Evolutionary conservation across 495 filamentous ascomycete genomes (phyloP).

Genomic region (Penicillium coprophilum): DNA sequence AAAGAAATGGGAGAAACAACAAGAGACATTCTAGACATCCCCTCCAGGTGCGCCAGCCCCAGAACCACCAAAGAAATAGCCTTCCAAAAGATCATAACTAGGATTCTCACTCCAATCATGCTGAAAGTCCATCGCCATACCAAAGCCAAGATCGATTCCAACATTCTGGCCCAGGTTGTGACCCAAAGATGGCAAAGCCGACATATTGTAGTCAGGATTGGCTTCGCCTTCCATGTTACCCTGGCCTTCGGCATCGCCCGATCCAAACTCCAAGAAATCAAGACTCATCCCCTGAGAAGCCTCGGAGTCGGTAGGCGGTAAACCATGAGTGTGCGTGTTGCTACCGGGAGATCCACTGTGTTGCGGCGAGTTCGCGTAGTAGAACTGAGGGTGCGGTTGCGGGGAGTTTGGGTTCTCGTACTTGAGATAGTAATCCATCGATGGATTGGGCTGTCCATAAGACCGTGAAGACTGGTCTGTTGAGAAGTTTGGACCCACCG

Average conservation of each 20-base stretch:
- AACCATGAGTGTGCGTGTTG: constrained; percentile 19
- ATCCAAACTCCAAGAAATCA: constrained; percentile 44
- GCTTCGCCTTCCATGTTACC: constrained; percentile 30
- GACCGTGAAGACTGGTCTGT: constrained; percentile 29
- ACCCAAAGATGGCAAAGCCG: constrained; percentile 30
- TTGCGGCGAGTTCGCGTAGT: constrained; percentile 43
- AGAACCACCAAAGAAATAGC: constrained; percentile 80
- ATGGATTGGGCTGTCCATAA: constrained; percentile 34
- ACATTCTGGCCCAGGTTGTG: constrained; percentile 44
- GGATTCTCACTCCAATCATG: constrained; percentile 79
- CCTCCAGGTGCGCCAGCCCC: constrained; percentile 35
- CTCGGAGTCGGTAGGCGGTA: constrained; percentile 30
- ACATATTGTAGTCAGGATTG: constrained; percentile 32
- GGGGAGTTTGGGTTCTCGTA: constrained; percentile 38
- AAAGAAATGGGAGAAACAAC: constrained; percentile 6
- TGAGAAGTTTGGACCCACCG: constrained; percentile 26
- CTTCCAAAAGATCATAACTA: constrained; percentile 83
- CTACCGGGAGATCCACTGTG: constrained; percentile 41
- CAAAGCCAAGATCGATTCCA: constrained; percentile 71
- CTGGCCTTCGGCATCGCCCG: constrained; percentile 29
- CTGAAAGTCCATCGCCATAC: constrained; percentile 68
- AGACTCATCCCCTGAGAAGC: constrained; percentile 35
- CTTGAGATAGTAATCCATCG: constrained; percentile 41
- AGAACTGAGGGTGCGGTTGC: constrained; percentile 38
- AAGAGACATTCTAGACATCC: constrained; percentile 17